Conservation (phyloP, 2,329 filamentous ascomycete genomes). For the Penicillium sp. region DNA sequence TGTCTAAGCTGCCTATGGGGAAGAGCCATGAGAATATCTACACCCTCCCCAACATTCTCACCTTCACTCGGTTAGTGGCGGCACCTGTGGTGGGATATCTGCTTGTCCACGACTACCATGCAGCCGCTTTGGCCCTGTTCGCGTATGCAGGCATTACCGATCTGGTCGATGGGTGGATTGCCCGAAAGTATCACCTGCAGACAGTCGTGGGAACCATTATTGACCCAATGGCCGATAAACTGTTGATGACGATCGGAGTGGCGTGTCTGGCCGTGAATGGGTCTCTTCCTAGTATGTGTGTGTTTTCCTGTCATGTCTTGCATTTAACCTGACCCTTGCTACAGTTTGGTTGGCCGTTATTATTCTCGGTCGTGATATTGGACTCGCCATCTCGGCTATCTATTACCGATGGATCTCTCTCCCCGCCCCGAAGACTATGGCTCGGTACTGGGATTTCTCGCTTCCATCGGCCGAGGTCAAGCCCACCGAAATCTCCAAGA, state of each 20-base stretch:
- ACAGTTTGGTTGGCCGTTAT: conserved; percentile 85
- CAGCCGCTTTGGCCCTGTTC: conserved; percentile 79
- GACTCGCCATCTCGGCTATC: conserved; percentile 78
- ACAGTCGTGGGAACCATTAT: conserved; percentile 95
- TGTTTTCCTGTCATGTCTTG: not conserved
- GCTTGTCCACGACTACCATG: conserved; percentile 77
- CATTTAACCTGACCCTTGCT: not conserved
- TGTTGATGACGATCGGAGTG: conserved; percentile 89
- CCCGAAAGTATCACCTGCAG: conserved; percentile 79
- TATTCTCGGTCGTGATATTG: conserved; percentile 85
- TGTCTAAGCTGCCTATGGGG: conserved; percentile 33
- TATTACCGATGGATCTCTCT: conserved; percentile 96
- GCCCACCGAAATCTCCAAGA: conserved; percentile 51
- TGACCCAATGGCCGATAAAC: conserved; percentile 96
- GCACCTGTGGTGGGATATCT: conserved; percentile 87
- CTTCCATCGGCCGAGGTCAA: conserved; percentile 59
- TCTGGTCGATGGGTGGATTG: conserved; percentile 90
- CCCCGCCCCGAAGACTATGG: conserved; percentile 87
- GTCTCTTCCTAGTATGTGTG: conserved; percentile 67
- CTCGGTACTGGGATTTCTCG: conserved; percentile 95
- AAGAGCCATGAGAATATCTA: conserved; percentile 82
- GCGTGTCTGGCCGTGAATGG: conserved; percentile 82
- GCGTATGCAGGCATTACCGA: conserved; percentile 90
- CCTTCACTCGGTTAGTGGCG: conserved; percentile 77
- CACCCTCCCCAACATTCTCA: conserved; percentile 92